Evolutionary conservation across 352 stramenopile species (phyloP).

Genomic region (Phytophthora colocasiae): DNA sequence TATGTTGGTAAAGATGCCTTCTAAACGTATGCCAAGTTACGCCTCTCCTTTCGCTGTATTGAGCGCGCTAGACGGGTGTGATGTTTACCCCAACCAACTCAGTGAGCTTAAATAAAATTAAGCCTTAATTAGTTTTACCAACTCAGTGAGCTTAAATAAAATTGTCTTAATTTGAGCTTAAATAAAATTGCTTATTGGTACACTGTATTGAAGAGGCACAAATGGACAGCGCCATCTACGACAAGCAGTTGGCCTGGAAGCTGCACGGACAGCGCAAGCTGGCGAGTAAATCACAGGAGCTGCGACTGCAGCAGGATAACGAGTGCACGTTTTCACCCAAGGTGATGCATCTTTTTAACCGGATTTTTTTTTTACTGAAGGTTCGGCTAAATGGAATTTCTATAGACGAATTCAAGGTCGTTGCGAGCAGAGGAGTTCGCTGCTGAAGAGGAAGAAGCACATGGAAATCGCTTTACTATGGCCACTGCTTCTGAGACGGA

Average conservation of each 20-base stretch:
- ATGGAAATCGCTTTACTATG: conserved; percentile 1
- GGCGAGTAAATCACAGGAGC: conserved; percentile 50
- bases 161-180: no score
- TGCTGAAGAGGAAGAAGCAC: conserved; percentile 18
- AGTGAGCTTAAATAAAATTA: no score
- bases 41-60: no score
- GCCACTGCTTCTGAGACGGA: conserved; percentile 14
- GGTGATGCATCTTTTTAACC: conserved; percentile 20
- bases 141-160: no score
- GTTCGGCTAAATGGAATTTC: background rate
- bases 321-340: conserved; percentile 74
- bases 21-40: no score
- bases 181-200: background rate
- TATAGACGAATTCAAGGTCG: conserved; percentile 23
- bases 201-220: conserved; percentile 6
- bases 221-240: conserved; percentile 47
- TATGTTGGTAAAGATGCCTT: no score
- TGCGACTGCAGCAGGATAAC: conserved; percentile 45
- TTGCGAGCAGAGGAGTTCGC: conserved; percentile 6
- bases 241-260: conserved; percentile 74
- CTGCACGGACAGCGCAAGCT: conserved; percentile 61
- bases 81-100: no score
- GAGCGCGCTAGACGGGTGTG: no score
- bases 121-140: no score
- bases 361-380: background rate